Base-by-base conservation (phyloP, 2,329 filamentous ascomycete species). In the Neonectria ditissima region DNA sequence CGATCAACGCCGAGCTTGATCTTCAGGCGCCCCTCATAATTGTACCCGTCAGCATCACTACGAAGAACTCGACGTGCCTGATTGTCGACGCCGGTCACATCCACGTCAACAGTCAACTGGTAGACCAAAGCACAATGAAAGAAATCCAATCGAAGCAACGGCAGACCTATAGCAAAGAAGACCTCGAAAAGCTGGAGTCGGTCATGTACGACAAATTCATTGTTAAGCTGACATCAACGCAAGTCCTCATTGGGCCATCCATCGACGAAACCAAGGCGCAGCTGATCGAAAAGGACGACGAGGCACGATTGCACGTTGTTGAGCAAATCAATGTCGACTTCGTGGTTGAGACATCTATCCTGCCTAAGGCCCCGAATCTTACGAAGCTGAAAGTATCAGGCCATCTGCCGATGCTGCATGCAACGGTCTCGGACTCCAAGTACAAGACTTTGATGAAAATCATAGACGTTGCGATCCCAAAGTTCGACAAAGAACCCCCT, bases 261-360 rank as follows among this genome's bases (percentile, higher is more conserved):
- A 93, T 99, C 51, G 91, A 97, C 57, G 92, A 93, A 68, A 96
- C 97, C 0, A 96, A 95, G 75, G 86, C 89, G 5, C 93, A 97
- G 71, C 84, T 99, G 4, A 86, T 87, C 13, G 84, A 89, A 28
- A 87, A 88, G 66, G 87, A 91, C 26, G 87, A 91, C 7, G 84
- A 86, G 1, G 91, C 90, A 60, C 90, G 90, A 66, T 86, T 97
- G 69, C 95, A 98, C 76, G 89, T 99, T 58, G 93, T 99, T 37
- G 95, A 99, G 77, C 90, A 93, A 69, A 99, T 99, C 82, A 99
- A 97, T 70, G 92, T 99, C 71, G 93, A 98, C 77, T 98, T 99
- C 76, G 89, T 94, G 11, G 89, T 99, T n/a, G 94, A 97, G 76
- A 91, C 92, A 20, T 99, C 94, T 8, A 99, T 99, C 70, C 83